Base-by-base conservation (phyloP, 441 rosid species). In the Melastoma candidum region DNA sequence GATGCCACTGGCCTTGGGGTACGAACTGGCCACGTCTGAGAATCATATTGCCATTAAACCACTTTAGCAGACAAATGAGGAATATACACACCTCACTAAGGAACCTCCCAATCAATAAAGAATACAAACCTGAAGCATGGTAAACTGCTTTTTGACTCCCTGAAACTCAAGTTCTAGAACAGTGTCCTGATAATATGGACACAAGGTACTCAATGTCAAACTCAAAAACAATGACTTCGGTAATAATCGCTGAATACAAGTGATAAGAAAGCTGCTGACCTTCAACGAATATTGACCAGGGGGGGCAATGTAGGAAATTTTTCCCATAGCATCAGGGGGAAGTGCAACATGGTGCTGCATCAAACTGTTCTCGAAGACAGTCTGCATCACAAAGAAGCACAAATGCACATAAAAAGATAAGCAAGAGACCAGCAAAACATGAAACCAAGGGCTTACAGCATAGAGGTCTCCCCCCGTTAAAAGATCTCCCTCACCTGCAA, bases 1-100 rank as follows among this genome's bases (percentile, higher is more conserved):
- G 97, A 71, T 39, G 97, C 93, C 65, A 87, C 97, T 53, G 99
- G 99, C 69, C 99, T 87, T 61, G 99, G 99, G 8, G 95, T 74
- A 77, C 99, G 99, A 43, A 94, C 97, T 60, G 99, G 99, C 99
- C 99, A 94, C 61, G 81, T 71, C 99, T 94, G 80, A 52, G 63
- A 56, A 17, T 17, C 36, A 29, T 29, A 69, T 54, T 17, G 22
- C 22, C 22, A 26, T 29, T 29, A 3, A 1, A 29, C 7, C 3
- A 2, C 36, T 29, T 29, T 29, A 29, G 36, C 7, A 29, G 36
- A 29, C 5, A 6, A 29, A 29, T 29, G 5, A 6, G 36, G 22
- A 17, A 17, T 29, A 29, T 29, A 3, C 36, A 29, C 5, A 2
- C 3, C 36, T 3, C 3, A 29, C 22, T 17, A 29, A 17, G 36